Base-by-base conservation (phyloP, 208 protist genomes). In the Leishmania martiniquensis region DNA sequence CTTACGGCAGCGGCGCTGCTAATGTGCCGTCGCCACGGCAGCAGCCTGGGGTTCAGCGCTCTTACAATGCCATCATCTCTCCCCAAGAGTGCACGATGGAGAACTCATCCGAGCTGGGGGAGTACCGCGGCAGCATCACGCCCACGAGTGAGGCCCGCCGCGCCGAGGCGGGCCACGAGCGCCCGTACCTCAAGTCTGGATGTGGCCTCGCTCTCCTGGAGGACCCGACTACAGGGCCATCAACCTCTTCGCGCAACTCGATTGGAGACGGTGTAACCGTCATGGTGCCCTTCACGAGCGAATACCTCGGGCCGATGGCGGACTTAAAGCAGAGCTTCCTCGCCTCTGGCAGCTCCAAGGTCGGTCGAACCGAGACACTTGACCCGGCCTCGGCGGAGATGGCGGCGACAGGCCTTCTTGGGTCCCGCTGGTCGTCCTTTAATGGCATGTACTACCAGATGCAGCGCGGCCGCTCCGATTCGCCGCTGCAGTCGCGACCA, bases 131-230 rank as follows among this genome's bases (percentile, higher is more conserved):
- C 55, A 44, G 37, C 57, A 34, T 12, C 57, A 60, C 80, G 15
- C 57, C 51, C 32, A 52, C 45, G 32, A 71, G 59, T 54, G 76
- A 81, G 47, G 45, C 59, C 39, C n/a, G 17, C 25, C 2, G n/a
- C 45, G 20, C 22, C 20, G 82, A 81, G 37, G 42, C 17, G 13
- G 29, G 4, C 39, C 13, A 34, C 7, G 42, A 57, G 39, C 75
- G 55, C 15, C 55, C 65, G 4, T 49, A 55, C 37, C 59, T 76
- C 25, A 67, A 70, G 34, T 65, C 75, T 2, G 85, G 85, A 17
- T 78, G 76, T 51, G 85, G 85, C 9, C 75, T 88, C 29, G 85
- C 85, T 1, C 81, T 88, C 25, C 81, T 88, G 1, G 85, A 88
- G 44, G 85, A 88, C 67, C 81, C 83, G 44, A 52, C 68, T 5